These are phyloP conservation scores for Artemisia tridentata DNA, from an alignment of 129 eudicot genomes.

Conservation along the genomic window DNA sequence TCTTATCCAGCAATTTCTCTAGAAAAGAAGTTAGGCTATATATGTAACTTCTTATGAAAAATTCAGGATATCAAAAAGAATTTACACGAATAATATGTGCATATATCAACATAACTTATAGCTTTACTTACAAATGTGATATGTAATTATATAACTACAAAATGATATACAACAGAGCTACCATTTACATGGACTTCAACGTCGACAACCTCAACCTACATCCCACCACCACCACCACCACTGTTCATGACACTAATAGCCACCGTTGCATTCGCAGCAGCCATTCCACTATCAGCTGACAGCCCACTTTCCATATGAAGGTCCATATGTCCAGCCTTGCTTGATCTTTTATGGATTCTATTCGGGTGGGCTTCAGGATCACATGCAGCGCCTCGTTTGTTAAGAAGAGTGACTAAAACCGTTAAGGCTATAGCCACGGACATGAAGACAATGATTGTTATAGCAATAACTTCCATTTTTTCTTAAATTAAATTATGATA, in stretches of 20 bases:
- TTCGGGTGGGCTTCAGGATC: background rate
- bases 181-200: conserved; percentile 11
- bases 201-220: background rate
- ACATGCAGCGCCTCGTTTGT: conserved; percentile 13
- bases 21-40: too few species aligned
- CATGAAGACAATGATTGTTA: conserved; percentile 26
- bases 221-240: conserved; percentile 11
- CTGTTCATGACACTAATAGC: conserved; percentile 9
- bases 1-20: too few species aligned
- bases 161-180: conserved; percentile 20
- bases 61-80: background rate
- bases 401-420: conserved; percentile 19
- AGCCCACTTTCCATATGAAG: conserved; percentile 12
- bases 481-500: background rate
- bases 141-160: background rate
- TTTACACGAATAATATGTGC: background rate
- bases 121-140: conserved; percentile 18
- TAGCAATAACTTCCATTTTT: conserved; percentile 20
- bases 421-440: conserved; percentile 21
- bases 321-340: conserved; percentile 8
- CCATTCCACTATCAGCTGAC: conserved; percentile 7
- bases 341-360: conserved; percentile 9
- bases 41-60: background rate
- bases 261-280: background rate
- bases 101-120: background rate